phyloP scores from a whole-genome alignment of 257 asterid species.

The Gentiana dahurica region DNA sequence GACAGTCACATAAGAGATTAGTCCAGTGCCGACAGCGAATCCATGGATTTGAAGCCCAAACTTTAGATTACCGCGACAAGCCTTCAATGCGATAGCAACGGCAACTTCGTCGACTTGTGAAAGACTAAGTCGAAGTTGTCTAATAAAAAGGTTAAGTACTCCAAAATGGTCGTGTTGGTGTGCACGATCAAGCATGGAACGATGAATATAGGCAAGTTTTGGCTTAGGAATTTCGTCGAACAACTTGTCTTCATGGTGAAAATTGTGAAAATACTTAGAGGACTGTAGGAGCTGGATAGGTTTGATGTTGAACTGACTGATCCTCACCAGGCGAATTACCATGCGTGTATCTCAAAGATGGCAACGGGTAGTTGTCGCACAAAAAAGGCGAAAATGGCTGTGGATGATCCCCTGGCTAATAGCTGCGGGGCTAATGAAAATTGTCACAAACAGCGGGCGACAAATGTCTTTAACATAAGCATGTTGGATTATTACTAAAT shows the following conservation, averaged over 20 bases:
- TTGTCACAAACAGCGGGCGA: too few relatives aligned
- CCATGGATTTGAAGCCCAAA: conserved; percentile 66
- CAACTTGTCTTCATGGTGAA: conserved; percentile 34
- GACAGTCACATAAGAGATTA: conserved; percentile 28
- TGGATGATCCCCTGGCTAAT: too few relatives aligned
- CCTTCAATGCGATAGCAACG: conserved; percentile 61
- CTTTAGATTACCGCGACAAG: conserved; percentile 35
- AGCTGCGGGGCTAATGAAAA: too few relatives aligned
- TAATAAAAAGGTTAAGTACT: conserved; percentile 50
- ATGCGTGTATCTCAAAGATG: conserved; percentile 1
- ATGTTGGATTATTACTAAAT: too few relatives aligned
- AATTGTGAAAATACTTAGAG: conserved; percentile 3
- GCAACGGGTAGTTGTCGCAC: too few relatives aligned
- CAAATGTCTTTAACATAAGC: too few relatives aligned
- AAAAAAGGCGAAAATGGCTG: too few relatives aligned
- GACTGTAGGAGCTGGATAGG: conserved; percentile 1
- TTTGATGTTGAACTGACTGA: conserved; percentile 14
- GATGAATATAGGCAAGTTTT: conserved; percentile 25
- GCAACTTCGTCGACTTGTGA: conserved; percentile 52
- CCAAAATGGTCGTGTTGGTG: conserved; percentile 33
- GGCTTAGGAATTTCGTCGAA: conserved; percentile 52
- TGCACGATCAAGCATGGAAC: conserved; percentile 48
- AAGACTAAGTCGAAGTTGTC: conserved; percentile 38
- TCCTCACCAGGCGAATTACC: conserved; percentile 38
- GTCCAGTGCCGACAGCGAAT: conserved; percentile 41